These are phyloP conservation scores for Asterophora lycoperdoides DNA, from an alignment of 768 basidiomycete species.

Conservation along the genomic window DNA sequence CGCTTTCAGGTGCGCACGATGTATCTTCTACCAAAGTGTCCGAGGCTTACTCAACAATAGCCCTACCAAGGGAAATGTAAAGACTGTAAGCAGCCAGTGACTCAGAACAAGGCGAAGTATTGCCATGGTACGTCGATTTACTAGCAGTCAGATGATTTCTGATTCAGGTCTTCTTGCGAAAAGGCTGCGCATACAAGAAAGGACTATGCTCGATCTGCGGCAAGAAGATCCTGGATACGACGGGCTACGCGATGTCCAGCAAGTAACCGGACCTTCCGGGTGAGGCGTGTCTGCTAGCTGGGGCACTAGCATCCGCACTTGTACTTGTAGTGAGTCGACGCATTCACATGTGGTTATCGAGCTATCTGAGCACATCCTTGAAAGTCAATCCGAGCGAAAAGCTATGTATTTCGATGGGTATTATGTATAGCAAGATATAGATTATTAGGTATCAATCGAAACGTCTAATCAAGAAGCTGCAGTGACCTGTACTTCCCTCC, in stretches of 20 bases:
- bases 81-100: conserved; percentile 79
- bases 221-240: conserved; percentile 80
- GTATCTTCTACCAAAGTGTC: conserved; percentile 15
- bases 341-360: background rate
- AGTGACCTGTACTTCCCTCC: conserved; percentile 25
- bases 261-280: conserved; percentile 40
- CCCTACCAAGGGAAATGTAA: conserved; percentile 86
- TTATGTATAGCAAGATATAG: conserved; percentile 3
- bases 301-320: background rate
- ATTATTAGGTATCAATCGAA: conserved; percentile 3
- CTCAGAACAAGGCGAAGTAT: conserved; percentile 85
- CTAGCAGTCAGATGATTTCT: background rate
- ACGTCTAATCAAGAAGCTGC: conserved; percentile 1
- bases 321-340: conserved; percentile 11
- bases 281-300: background rate
- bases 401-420: background rate
- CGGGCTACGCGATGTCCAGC: conserved; percentile 80
- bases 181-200: conserved; percentile 86
- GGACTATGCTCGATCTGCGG: conserved; percentile 86
- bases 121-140: conserved; percentile 64
- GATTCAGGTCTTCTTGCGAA: conserved; percentile 5
- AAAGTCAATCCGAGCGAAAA: background rate
- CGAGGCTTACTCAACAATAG: conserved; percentile 34
- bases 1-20: conserved; percentile 60
- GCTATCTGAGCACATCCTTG: background rate